phyloP scores from a whole-genome alignment of 176 grass and related monocot genomes.

The Phoenix dactylifera region DNA sequence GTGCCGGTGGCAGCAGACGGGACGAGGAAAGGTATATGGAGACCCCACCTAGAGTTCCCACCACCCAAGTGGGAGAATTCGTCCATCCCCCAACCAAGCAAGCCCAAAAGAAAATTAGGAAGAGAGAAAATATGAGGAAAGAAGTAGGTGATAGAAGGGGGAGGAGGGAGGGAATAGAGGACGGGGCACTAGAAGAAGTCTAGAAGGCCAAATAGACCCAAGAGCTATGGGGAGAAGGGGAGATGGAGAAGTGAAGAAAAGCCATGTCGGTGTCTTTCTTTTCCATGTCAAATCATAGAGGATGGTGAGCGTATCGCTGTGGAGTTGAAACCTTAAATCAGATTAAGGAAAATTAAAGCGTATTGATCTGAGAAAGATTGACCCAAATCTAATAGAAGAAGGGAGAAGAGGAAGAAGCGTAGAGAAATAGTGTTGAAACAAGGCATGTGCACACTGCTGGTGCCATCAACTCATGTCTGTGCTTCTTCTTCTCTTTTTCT shows the following conservation, averaged over 20 bases:
- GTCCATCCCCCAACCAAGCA: constrained; percentile 12
- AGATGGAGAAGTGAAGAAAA: constrained; percentile 16
- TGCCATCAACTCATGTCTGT: too few species aligned
- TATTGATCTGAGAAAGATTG: too few species aligned
- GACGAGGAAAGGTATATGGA: constrained; percentile 49
- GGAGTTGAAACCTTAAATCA: not conserved
- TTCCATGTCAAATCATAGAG: constrained; percentile 83
- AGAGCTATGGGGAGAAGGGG: not conserved
- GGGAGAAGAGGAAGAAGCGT: too few species aligned
- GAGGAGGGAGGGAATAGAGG: not conserved
- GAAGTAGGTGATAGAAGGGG: not conserved
- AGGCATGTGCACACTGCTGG: too few species aligned
- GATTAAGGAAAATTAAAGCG: too few species aligned
- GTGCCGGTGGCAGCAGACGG: constrained; percentile 10
- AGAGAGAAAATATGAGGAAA: constrained; percentile 10
- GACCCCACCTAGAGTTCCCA: constrained; percentile 36
- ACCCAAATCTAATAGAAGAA: too few species aligned
- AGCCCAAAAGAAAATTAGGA: constrained; percentile 22
- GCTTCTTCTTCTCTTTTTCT: too few species aligned
- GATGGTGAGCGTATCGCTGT: constrained; percentile 28
- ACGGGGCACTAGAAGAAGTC: not conserved
- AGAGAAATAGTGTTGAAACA: too few species aligned
- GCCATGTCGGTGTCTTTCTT: constrained; percentile 62
- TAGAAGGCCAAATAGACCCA: constrained; percentile 2
- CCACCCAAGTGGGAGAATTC: constrained; percentile 35